These are phyloP conservation scores for Malus orientalis DNA, from an alignment of 306 rosid genomes.

Conservation along the genomic window DNA sequence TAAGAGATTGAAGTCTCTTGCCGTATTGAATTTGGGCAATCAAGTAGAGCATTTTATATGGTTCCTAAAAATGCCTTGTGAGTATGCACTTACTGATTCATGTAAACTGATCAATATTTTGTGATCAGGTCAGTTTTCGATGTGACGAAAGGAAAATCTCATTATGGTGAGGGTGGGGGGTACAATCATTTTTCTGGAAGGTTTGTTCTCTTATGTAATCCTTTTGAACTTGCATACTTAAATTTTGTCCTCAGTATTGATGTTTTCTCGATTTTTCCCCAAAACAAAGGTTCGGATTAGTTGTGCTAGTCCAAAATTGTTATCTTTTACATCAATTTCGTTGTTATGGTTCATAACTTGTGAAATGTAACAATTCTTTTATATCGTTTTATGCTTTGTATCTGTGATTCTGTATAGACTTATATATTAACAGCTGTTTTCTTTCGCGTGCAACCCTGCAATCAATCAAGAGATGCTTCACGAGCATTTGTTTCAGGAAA, in stretches of 20 bases:
- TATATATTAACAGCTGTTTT: slow-evolving; percentile 8
- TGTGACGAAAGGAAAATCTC: slow-evolving; percentile 89
- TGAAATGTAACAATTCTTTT: too few species aligned
- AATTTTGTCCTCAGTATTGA: neutral
- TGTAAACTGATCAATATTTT: neutral
- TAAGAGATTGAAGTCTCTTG: neutral
- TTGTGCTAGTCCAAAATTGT: neutral
- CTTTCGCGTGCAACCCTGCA: neutral
- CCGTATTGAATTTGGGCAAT: neutral
- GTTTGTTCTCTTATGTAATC: slow-evolving; percentile 23
- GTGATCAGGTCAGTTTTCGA: slow-evolving; percentile 73
- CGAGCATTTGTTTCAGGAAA: slow-evolving; percentile 98
- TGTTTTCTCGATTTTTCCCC: neutral
- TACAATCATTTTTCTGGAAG: slow-evolving; percentile 96
- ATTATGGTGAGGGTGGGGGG: slow-evolving; percentile 85
- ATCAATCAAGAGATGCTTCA: slow-evolving; percentile 74
- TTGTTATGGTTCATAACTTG: neutral
- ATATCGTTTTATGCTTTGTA: neutral
- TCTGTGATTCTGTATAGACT: neutral
- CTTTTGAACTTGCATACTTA: neutral
- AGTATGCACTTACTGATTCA: neutral
- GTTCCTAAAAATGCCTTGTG: neutral
- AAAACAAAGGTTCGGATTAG: neutral
- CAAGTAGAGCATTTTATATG: neutral
- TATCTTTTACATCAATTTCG: too few species aligned